Percentiles rank a stretch among this genome's conserved stretches.
phyloP scores from a whole-genome alignment of 2,329 filamentous ascomycete genomes.

The Daldinia eschscholtzii region DNA sequence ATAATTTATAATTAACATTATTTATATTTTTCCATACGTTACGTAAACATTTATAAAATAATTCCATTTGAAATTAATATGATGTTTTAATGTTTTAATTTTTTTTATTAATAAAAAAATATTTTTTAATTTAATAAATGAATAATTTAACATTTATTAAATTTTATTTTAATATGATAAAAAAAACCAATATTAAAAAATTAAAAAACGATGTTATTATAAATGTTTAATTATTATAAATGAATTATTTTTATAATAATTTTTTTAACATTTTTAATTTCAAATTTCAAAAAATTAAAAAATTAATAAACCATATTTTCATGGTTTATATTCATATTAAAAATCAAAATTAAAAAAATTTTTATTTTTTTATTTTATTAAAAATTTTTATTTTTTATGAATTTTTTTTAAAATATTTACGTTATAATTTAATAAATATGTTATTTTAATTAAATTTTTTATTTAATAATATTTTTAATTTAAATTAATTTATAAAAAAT shows the following conservation, averaged over 20 bases:
- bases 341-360: constrained; percentile 1
- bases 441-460: background rate
- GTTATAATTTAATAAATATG: constrained; percentile 16
- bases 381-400: constrained; percentile 6
- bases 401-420: background rate
- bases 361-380: constrained; percentile 11
- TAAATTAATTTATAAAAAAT: background rate
- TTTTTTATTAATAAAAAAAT: too few species aligned
- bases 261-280: background rate
- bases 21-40: too few species aligned
- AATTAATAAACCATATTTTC: background rate
- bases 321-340: background rate
- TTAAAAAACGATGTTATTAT: background rate
- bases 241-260: background rate
- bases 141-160: background rate
- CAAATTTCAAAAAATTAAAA: background rate
- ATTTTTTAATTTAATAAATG: background rate
- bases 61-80: too few species aligned
- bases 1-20: too few species aligned
- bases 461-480: constrained; percentile 12
- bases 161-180: background rate
- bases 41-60: too few species aligned
- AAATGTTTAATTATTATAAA: too few species aligned
- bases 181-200: background rate
- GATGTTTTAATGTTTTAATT: too few species aligned